phyloP scores from a whole-genome alignment of 1,139 yeast genomes.

The Zygosaccharomyces pseudobailii region DNA sequence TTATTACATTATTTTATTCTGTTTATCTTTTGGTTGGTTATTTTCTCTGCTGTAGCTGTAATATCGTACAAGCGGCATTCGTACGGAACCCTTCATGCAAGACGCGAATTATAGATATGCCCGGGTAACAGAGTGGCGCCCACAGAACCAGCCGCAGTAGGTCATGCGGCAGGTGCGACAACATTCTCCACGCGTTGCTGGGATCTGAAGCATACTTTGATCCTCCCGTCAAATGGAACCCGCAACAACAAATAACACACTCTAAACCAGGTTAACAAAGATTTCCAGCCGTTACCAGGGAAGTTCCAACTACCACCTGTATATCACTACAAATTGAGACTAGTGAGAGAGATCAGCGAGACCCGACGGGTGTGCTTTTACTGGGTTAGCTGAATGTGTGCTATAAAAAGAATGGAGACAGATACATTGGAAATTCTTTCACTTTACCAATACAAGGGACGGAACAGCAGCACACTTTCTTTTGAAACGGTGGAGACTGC shows the following conservation, averaged over 20 bases:
- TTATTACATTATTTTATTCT: background rate
- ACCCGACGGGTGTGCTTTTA: background rate
- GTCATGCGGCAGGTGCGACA: background rate
- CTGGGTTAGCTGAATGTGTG: background rate
- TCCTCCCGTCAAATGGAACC: background rate
- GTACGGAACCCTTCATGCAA: background rate
- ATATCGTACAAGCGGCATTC: no score
- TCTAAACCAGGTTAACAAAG: background rate
- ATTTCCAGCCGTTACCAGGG: background rate
- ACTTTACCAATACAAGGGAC: slow-evolving; percentile 3
- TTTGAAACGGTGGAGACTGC: slow-evolving; percentile 31
- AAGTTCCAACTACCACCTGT: background rate
- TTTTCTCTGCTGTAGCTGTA: background rate
- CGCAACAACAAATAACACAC: background rate
- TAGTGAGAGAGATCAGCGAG: background rate
- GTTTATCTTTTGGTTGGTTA: background rate
- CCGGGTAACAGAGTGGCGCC: background rate
- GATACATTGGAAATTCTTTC: slow-evolving; percentile 2
- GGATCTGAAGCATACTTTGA: background rate
- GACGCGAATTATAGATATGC: background rate
- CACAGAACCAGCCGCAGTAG: background rate
- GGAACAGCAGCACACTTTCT: slow-evolving; percentile 21
- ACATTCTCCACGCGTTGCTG: background rate
- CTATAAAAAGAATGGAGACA: slow-evolving; percentile 1
- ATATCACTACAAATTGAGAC: background rate